Conservation (phyloP, 202 grass and related monocot species). For the Carex arenaria region DNA sequence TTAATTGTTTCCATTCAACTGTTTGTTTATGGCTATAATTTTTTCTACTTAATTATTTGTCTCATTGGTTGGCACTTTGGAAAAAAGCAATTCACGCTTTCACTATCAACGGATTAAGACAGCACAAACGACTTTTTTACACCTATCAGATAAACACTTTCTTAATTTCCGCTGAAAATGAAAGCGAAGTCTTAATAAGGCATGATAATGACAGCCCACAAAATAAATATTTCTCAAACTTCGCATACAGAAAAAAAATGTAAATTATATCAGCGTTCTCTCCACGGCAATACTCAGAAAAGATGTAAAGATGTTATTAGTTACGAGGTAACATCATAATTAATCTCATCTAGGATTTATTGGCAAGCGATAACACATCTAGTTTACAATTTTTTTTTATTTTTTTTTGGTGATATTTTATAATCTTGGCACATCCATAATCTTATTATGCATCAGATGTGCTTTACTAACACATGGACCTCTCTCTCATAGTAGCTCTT, state of each 20-base stretch:
- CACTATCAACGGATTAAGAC: slow-evolving; percentile 3
- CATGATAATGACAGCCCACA: background rate
- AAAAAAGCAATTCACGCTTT: background rate
- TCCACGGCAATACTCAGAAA: background rate
- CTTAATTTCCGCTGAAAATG: background rate
- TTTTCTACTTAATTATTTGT: slow-evolving; percentile 9
- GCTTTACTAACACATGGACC: background rate
- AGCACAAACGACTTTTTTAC: background rate
- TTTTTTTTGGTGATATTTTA: background rate
- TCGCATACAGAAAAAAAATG: background rate
- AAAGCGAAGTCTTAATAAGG: background rate
- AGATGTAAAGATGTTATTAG: background rate
- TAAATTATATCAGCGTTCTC: background rate
- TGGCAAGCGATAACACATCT: background rate
- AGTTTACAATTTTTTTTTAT: background rate
- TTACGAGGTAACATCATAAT: background rate
- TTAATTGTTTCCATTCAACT: background rate
- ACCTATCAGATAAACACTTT: background rate
- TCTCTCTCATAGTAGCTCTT: background rate
- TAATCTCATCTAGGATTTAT: background rate
- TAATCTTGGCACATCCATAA: background rate
- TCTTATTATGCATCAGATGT: background rate
- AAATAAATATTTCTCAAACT: background rate
- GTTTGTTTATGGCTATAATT: background rate
- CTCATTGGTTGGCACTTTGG: slow-evolving; percentile 14